Conservation (phyloP, 1,139 yeast species). For the Blastobotrys illinoisensis region DNA sequence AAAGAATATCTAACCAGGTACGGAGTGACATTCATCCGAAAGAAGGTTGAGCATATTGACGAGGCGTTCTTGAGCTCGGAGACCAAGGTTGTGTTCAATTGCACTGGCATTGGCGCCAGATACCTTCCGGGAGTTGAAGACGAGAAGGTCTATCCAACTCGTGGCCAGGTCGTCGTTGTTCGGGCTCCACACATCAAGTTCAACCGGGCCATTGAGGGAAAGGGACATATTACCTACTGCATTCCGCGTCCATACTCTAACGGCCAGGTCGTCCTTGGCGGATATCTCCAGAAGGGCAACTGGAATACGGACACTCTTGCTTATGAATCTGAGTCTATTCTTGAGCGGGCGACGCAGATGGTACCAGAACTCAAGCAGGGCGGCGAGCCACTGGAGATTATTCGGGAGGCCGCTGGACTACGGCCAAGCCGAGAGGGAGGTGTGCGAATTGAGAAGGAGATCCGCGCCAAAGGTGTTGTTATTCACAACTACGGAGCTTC, state of each 20-base stretch:
- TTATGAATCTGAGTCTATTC: conserved; percentile 52
- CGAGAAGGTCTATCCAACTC: conserved; percentile 49
- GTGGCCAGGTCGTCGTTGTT: conserved; percentile 66
- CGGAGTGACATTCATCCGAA: conserved; percentile 48
- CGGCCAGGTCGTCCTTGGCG: conserved; percentile 63
- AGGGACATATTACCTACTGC: conserved; percentile 40
- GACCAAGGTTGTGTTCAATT: conserved; percentile 54
- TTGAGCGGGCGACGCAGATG: conserved; percentile 49
- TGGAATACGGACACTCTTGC: conserved; percentile 53
- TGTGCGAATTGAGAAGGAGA: conserved; percentile 52
- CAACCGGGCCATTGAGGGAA: conserved; percentile 20
- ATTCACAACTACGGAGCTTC: conserved; percentile 72
- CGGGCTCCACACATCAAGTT: conserved; percentile 38
- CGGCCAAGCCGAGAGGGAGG: conserved; percentile 71
- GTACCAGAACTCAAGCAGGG: conserved; percentile 43
- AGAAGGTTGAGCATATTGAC: conserved; percentile 45
- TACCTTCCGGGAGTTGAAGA: conserved; percentile 55
- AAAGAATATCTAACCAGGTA: conserved; percentile 37
- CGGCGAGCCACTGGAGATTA: conserved; percentile 34
- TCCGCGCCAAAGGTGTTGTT: conserved; percentile 33
- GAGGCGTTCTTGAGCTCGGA: conserved; percentile 41
- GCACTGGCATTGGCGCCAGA: conserved; percentile 63
- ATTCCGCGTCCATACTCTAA: conserved; percentile 63
- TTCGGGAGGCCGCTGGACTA: conserved; percentile 60
- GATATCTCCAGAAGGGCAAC: conserved; percentile 53